Base-by-base conservation (phyloP, 2,329 filamentous ascomycete genomes). In the Xylariaceae sp. region DNA sequence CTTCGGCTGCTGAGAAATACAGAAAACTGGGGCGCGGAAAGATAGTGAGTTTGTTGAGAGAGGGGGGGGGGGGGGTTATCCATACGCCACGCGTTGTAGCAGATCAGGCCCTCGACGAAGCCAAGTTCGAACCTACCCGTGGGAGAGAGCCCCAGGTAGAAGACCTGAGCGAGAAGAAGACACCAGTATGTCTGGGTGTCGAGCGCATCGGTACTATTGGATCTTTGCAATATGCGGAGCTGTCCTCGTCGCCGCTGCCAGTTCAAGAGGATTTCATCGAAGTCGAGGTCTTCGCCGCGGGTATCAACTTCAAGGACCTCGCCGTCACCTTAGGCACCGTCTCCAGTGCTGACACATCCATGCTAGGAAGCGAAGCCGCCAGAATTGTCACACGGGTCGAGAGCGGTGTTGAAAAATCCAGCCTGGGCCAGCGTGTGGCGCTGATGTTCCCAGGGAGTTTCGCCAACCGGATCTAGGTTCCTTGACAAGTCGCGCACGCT, bases 41-140 rank as follows among this genome's bases (percentile, higher is more conserved):
- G 50, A 52, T 37, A 52, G 50, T 42, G 50, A 52, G 42, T 52
- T 52, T 23, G 50, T 41, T n/a, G 50, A 52, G 20, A 52, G 42
- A 26, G 23, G 23, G 9, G 50, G 50, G 14, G 40, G 23, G 23
- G 9, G 50, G 50, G 14, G 40, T 46, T 18, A 44, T 44, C 18
- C 37, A 52, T 10, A 52, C 44, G 2, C 44, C 41, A 23, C 50
- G 50, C 9, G 29, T 52, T 14, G 10, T 52, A 7, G 23, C 50
- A 14, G 50, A 52, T 18, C 18, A 46, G 23, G 41, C 42, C 2
- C 16, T 52, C 9, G 46, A 52, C 29, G n/a, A 52, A 26, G 50
- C 43, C 16, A 43, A 52, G 32, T 44, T 23, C 23, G 50, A 52
- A 6, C 26, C 37, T 3, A 41, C 9, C 9, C 23, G 23, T 9